phyloP scores from a whole-genome alignment of 805 yeast genomes.

The Starmerella tilneyi region DNA sequence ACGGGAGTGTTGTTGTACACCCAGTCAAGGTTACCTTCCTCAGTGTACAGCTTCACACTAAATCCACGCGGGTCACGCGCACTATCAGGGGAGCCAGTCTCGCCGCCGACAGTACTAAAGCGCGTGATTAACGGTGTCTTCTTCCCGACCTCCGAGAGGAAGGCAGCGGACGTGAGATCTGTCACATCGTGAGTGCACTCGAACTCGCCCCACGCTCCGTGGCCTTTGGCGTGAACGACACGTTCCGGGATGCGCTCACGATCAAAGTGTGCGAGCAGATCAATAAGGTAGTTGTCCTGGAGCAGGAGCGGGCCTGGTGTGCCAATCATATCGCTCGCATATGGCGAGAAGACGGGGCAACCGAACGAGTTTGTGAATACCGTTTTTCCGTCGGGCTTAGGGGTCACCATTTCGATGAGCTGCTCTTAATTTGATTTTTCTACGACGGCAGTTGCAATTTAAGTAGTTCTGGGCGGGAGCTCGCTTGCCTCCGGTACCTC shows the following conservation, averaged over 20 bases:
- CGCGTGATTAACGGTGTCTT: conserved; percentile 55
- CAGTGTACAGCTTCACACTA: conserved; percentile 54
- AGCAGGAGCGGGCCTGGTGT: conserved; percentile 47
- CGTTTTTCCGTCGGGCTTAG: conserved; percentile 21
- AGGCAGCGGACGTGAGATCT: conserved; percentile 40
- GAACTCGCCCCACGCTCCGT: conserved; percentile 51
- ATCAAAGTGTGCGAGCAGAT: conserved; percentile 49
- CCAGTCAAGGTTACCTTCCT: conserved; percentile 61
- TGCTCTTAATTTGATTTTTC: too few relatives aligned
- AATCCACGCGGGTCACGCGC: conserved; percentile 65
- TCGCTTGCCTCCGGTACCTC: too few relatives aligned
- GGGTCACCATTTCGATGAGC: conserved; percentile 10
- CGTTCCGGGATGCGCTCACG: conserved; percentile 58
- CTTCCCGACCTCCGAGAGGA: conserved; percentile 67
- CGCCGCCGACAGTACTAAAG: conserved; percentile 63
- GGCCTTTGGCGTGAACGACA: conserved; percentile 59
- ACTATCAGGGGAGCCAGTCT: conserved; percentile 54
- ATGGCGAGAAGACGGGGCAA: conserved; percentile 46
- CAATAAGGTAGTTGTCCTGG: conserved; percentile 50
- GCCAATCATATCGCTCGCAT: conserved; percentile 45
- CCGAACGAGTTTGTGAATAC: conserved; percentile 45
- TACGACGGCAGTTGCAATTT: too few relatives aligned
- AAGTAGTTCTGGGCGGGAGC: too few relatives aligned
- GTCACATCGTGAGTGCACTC: conserved; percentile 49
- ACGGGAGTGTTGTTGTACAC: conserved; percentile 68